A percentile compares a stretch with the other conserved stretches of the same genome.
These are phyloP conservation scores for Fusarium sp. DNA, from an alignment of 2,329 filamentous ascomycete genomes.

Conservation along the genomic window DNA sequence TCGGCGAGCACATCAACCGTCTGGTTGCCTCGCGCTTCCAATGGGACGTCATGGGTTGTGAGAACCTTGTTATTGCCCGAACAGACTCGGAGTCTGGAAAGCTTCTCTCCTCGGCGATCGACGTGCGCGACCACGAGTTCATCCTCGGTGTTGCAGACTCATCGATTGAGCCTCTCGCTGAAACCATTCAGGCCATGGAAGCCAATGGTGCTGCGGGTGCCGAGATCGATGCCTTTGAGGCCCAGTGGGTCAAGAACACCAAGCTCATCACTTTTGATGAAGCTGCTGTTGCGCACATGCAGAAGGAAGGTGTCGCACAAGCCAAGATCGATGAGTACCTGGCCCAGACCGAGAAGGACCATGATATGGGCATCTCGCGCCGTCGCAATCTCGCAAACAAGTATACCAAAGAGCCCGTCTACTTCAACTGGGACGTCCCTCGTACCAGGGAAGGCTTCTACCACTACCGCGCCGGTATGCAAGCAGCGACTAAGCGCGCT, in stretches of 20 bases:
- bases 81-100: slow-evolving; percentile 96
- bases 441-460: slow-evolving; percentile 95
- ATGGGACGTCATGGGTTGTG: slow-evolving; percentile 97
- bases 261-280: slow-evolving; percentile 93
- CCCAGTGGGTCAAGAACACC: slow-evolving; percentile 88
- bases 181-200: slow-evolving; percentile 93
- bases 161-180: slow-evolving; percentile 83
- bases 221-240: slow-evolving; percentile 89
- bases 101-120: slow-evolving; percentile 89
- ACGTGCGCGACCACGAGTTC: slow-evolving; percentile 96
- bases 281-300: slow-evolving; percentile 82
- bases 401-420: slow-evolving; percentile 75
- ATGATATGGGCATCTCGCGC: slow-evolving; percentile 81
- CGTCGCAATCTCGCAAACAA: slow-evolving; percentile 79
- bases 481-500: slow-evolving; percentile 91
- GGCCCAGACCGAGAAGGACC: slow-evolving; percentile 70
- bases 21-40: slow-evolving; percentile 93
- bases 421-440: slow-evolving; percentile 92
- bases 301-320: slow-evolving; percentile 72
- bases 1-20: slow-evolving; percentile 96
- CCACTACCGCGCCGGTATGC: slow-evolving; percentile 87
- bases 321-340: slow-evolving; percentile 78
- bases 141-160: slow-evolving; percentile 87
- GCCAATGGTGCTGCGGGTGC: slow-evolving; percentile 78
- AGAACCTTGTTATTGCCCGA: slow-evolving; percentile 94